Evolutionary conservation across 2,329 filamentous ascomycete genomes (phyloP), one percentile per base, ranked within the genome.

Genomic region (Paraphaeosphaeria minitans): DNA sequence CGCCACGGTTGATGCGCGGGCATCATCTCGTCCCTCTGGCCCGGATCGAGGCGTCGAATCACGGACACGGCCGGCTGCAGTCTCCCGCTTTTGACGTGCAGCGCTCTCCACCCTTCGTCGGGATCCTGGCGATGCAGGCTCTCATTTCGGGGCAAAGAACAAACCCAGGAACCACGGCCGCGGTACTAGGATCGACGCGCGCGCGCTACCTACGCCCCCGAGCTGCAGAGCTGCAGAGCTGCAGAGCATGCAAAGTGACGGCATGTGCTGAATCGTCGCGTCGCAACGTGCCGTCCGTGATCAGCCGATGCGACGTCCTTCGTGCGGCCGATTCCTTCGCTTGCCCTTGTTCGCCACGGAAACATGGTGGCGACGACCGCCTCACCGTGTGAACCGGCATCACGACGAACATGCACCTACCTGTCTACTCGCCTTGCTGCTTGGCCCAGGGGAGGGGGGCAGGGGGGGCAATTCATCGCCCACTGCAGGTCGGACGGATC

Each of bases 121-220:
- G 45, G 43, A 35, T 52, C 46, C 42, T 49, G 47, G 58, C 27
- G 16, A 31, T 46, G 55, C 46, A 47, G 57, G 54, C 57, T 22
- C 45, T 41, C n/a, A n/a, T 37, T 27, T 55, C 19, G 51, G 59
- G 29, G 41, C 41, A 31, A 54, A 59, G 45, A 63, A 53, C 41
- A 51, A 57, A 59, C 58, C 63, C 63, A 58, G 54, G 39, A 55
- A 63, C 63, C 63, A 58, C 19, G 50, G 53, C 61, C 3, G 56
- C 43, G 62, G 63, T 58, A 59, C 14, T n/a, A 2, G 4, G 63
- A 65, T 65, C 63, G 63, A 61, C 63, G 22, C n/a, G 51, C 60
- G 47, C n/a, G n/a, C n/a, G n/a, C n/a, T n/a, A n/a, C n/a, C 60
- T 58, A 57, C 50, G 45, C 37, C 19, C 19, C 41, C n/a, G n/a